phyloP scores from a whole-genome alignment of 2,329 filamentous ascomycete species.

The Nigrograna mackinnonii region DNA sequence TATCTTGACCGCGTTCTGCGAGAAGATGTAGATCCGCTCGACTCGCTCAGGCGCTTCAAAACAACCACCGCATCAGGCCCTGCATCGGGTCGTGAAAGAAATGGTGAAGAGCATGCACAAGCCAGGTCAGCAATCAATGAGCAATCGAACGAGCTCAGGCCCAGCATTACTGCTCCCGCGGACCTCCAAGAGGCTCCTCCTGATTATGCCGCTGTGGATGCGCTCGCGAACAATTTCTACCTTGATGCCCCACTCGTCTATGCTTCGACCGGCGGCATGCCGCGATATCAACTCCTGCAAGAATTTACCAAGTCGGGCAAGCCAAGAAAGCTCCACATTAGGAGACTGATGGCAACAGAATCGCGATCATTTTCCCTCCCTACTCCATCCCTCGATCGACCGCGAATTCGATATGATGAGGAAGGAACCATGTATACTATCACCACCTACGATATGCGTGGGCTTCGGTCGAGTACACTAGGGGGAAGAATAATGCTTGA shows the following conservation, averaged over 20 bases:
- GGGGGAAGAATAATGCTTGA: conserved; percentile 19
- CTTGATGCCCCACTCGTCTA: conserved; percentile 21
- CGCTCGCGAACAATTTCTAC: conserved; percentile 16
- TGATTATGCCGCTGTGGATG: conserved; percentile 15
- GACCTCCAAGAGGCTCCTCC: conserved; percentile 10
- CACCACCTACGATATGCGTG: conserved; percentile 20
- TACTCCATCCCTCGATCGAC: conserved; percentile 3
- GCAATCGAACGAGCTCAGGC: background rate
- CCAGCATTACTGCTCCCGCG: background rate
- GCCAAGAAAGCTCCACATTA: conserved; percentile 16
- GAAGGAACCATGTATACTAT: conserved; percentile 24
- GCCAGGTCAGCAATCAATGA: background rate
- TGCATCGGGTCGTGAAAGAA: background rate
- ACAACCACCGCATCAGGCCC: conserved; percentile 1
- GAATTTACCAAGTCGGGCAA: conserved; percentile 11
- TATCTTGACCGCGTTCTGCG: background rate
- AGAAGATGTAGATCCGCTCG: conserved; percentile 1
- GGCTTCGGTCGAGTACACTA: conserved; percentile 13
- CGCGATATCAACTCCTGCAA: conserved; percentile 25
- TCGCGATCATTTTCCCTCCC: conserved; percentile 15
- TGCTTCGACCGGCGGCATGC: conserved; percentile 17
- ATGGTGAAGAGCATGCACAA: background rate
- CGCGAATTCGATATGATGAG: conserved; percentile 18
- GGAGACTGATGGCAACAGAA: conserved; percentile 20
- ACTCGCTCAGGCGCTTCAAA: background rate